Evolutionary conservation across 805 yeast species (phyloP), one percentile per base, ranked within the genome.

Genomic region (Candida tallmaniae): DNA sequence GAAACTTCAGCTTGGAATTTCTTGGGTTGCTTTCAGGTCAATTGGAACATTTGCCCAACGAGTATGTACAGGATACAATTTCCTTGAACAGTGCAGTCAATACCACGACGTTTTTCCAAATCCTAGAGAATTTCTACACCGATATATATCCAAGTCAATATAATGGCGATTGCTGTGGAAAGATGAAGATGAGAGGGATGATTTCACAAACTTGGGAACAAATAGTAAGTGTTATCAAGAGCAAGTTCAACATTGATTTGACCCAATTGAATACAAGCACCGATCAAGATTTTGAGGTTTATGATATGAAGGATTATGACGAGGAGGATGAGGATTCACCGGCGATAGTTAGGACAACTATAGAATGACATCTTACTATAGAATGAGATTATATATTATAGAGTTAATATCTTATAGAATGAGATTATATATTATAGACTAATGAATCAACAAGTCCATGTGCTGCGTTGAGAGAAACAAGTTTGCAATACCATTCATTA

Each of bases 41-140:
- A 45, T 44, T 77, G 9, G 42, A 48, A 4, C 46, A 52, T 11
- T 40, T 68, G 6, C 77, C 78, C 1, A 50, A 46, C 3, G 78
- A 68, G 17, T 74, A 73, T 36, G 25, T 57, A 3, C 38, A 42
- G 4, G 51, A 45, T 9, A 49, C 44, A 16, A 26, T 43, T 23
- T 30, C 46, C 10, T 27, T 39, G 9, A 34, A 41, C 18, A 50
- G 51, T 24, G 42, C 48, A 12, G 31, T 55, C 4, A 58, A 56
- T 29, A 24, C 44, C n/a, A 33, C 38, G 14, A 29, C 24, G 4
- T 49, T 51, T 27, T 20, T 43, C 1, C 36, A 18, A 19, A 35
- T 49, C 1, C 38, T 59, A 47, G 54, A 45, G 23, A 48, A 46
- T 27, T 42, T 58, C n/a, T 32, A 26, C 2, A 23, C 13, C 10